phyloP scores from a whole-genome alignment of 345 rosid genomes.

The Camelina laxa region DNA sequence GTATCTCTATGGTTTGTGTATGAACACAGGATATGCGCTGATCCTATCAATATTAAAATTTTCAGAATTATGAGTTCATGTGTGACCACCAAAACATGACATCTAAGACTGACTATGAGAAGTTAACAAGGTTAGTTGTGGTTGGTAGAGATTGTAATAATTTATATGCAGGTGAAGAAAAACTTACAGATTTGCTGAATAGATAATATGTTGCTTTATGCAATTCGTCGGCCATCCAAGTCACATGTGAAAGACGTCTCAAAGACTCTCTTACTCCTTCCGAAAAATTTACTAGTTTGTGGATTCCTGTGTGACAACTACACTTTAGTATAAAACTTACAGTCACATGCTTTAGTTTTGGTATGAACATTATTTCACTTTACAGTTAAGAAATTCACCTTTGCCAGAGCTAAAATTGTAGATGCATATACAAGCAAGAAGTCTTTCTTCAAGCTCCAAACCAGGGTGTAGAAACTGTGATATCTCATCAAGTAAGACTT shows the following conservation, averaged over 20 bases:
- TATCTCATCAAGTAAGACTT: conserved; percentile 66
- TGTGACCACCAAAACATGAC: not conserved
- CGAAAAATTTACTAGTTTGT: conserved; percentile 74
- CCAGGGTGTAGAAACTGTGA: conserved; percentile 88
- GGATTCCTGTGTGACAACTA: conserved; percentile 61
- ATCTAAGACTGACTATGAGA: conserved; percentile 12
- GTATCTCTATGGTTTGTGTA: conserved; percentile 81
- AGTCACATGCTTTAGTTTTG: not conserved
- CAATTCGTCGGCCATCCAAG: conserved; percentile 96
- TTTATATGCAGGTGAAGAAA: not conserved
- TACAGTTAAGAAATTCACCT: conserved; percentile 50
- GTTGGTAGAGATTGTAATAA: conserved; percentile 6
- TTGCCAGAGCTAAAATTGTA: conserved; percentile 87
- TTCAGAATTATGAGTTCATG: conserved; percentile 7
- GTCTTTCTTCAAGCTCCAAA: conserved; percentile 76
- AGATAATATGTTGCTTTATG: conserved; percentile 84
- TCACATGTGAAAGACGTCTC: conserved; percentile 79
- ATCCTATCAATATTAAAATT: conserved; percentile 35
- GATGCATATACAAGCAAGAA: conserved; percentile 83
- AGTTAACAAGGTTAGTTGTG: not conserved
- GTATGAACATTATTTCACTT: conserved; percentile 9
- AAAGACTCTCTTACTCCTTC: conserved; percentile 89
- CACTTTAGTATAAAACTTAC: conserved; percentile 27
- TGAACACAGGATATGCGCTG: conserved; percentile 96
- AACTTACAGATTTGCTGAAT: conserved; percentile 75